These are phyloP conservation scores for Gymnopilus dilepis DNA, from an alignment of 768 basidiomycete species.

Conservation along the genomic window DNA sequence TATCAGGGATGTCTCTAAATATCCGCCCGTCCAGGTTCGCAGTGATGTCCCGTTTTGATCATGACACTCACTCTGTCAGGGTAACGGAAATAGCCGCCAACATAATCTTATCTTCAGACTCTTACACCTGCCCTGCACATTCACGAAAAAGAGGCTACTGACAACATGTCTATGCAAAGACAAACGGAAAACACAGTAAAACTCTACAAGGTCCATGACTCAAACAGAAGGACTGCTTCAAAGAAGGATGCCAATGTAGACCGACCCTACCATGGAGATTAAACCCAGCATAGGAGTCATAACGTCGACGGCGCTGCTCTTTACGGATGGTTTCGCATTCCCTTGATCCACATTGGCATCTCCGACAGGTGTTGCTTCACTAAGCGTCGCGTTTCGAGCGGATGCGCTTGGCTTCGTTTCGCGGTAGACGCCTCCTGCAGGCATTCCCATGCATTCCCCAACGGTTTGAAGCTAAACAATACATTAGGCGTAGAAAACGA, in stretches of 20 bases:
- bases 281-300: slow-evolving; percentile 9
- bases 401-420: slow-evolving; percentile 79
- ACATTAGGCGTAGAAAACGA: background rate
- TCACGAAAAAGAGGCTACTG: slow-evolving; percentile 14
- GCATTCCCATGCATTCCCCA: slow-evolving; percentile 72
- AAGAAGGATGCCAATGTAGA: slow-evolving; percentile 3
- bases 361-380: slow-evolving; percentile 42
- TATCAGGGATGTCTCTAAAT: slow-evolving; percentile 14
- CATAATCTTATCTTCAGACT: slow-evolving; percentile 5
- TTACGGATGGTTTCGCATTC: slow-evolving; percentile 27
- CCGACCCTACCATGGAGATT: slow-evolving; percentile 6
- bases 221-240: background rate
- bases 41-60: slow-evolving; percentile 6
- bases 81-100: background rate
- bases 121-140: slow-evolving; percentile 7
- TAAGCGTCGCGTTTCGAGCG: slow-evolving; percentile 55
- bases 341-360: slow-evolving; percentile 39
- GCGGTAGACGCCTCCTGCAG: slow-evolving; percentile 74
- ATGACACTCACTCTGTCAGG: slow-evolving; percentile 1
- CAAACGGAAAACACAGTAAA: background rate
- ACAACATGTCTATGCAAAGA: background rate
- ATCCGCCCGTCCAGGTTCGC: background rate
- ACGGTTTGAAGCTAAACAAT: slow-evolving; percentile 67
- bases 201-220: background rate
- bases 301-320: background rate